Conservation (phyloP, 148 eudicot species). For the Agrostemma githago region DNA sequence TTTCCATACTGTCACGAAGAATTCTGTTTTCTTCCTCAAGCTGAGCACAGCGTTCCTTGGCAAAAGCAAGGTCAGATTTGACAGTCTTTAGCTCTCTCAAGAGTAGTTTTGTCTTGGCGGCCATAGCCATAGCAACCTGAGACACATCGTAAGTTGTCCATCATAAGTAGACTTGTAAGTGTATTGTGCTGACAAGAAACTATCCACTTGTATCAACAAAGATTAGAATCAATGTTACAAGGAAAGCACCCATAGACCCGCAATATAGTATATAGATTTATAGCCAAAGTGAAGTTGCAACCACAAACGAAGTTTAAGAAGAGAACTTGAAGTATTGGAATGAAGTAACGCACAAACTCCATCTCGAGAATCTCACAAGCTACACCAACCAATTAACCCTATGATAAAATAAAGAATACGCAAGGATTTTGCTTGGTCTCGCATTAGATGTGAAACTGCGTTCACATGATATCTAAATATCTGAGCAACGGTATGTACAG, state of each 20-base stretch:
- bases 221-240: background rate
- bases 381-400: background rate
- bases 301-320: background rate
- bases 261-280: background rate
- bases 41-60: slow-evolving; percentile 84
- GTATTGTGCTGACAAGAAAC: background rate
- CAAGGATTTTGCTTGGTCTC: background rate
- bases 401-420: background rate
- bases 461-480: no score
- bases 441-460: background rate
- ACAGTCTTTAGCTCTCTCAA: slow-evolving; percentile 85
- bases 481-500: background rate
- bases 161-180: slow-evolving; percentile 6
- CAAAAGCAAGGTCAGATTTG: slow-evolving; percentile 86
- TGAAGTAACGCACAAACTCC: no score
- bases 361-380: no score
- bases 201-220: background rate
- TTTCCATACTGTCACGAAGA: slow-evolving; percentile 58
- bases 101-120: slow-evolving; percentile 82
- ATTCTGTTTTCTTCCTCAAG: slow-evolving; percentile 81
- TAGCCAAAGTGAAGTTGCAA: background rate
- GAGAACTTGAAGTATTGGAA: background rate
- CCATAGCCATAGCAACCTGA: slow-evolving; percentile 92
- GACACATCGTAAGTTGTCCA: slow-evolving; percentile 18
- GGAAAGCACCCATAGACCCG: background rate